A percentile compares a stretch with the other conserved stretches of the same genome.
phyloP scores from a whole-genome alignment of 139 green algal genomes.

The Protoeuglena noctilucae region DNA sequence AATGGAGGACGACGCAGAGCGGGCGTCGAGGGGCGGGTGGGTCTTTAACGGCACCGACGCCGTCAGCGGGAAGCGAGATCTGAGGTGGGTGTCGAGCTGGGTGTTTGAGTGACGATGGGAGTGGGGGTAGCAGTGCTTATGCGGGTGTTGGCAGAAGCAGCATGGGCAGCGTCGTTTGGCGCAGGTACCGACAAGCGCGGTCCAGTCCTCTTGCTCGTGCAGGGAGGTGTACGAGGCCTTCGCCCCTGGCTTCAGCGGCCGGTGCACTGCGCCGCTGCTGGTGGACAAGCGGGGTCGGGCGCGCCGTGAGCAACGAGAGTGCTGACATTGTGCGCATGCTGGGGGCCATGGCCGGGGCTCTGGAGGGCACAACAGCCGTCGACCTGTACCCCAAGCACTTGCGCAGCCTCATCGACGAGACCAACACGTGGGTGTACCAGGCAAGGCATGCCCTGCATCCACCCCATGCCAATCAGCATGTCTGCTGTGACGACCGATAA shows the following conservation, averaged over 20 bases:
- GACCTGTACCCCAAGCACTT: conserved; percentile 41
- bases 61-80: conserved; percentile 28
- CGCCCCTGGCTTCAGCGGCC: conserved; percentile 44
- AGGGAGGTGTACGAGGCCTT: conserved; percentile 65
- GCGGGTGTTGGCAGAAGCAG: too few relatives aligned
- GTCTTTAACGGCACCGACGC: conserved; percentile 36
- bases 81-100: too few relatives aligned
- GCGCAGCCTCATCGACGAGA: conserved; percentile 32
- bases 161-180: too few relatives aligned
- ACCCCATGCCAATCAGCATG: too few relatives aligned
- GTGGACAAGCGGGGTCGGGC: conserved; percentile 35
- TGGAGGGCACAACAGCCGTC: conserved; percentile 27
- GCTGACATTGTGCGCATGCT: conserved; percentile 50
- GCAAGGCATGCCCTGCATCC: too few relatives aligned
- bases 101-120: too few relatives aligned
- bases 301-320: conserved; percentile 58
- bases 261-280: conserved; percentile 76
- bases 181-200: too few relatives aligned
- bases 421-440: conserved; percentile 49
- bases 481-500: too few relatives aligned
- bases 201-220: conserved; percentile 4
- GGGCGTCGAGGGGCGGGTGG: conserved; percentile 51
- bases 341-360: conserved; percentile 20
- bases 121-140: too few relatives aligned
- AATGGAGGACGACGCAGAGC: conserved; percentile 54